Evolutionary conservation across 108 stramenopile genomes (phyloP).

Genomic region (Pseudonitzschia multiseries): DNA sequence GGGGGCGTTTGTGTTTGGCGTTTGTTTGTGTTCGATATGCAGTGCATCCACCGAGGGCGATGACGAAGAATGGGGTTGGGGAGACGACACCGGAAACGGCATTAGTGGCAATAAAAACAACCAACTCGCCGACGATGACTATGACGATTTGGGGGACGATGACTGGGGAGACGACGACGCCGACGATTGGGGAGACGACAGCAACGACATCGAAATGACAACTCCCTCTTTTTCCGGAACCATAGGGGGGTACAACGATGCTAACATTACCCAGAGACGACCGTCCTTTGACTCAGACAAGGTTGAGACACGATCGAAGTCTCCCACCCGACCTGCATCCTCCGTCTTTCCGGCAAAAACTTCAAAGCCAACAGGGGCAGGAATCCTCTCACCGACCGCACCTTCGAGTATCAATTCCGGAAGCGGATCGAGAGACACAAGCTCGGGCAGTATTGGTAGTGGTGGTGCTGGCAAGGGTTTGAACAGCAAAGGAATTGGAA

Average conservation of each 20-base stretch:
- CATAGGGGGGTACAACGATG: not conserved
- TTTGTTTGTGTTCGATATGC: too few relatives aligned
- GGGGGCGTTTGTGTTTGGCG: too few relatives aligned
- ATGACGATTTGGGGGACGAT: conserved; percentile 28
- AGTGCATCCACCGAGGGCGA: not conserved
- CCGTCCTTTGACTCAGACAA: conserved; percentile 3
- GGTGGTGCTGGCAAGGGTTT: not conserved
- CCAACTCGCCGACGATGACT: too few relatives aligned
- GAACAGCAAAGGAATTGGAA: too few relatives aligned
- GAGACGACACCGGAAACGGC: not conserved
- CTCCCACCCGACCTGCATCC: not conserved
- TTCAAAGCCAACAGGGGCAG: not conserved
- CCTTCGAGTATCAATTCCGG: too few relatives aligned
- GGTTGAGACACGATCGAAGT: not conserved
- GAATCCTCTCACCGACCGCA: too few relatives aligned
- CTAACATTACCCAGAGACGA: not conserved
- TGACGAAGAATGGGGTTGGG: conserved; percentile 1
- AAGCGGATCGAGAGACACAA: not conserved
- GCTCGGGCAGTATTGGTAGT: not conserved
- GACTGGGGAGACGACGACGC: conserved; percentile 59
- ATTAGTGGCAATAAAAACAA: too few relatives aligned
- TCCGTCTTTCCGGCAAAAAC: not conserved
- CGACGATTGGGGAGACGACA: conserved; percentile 49
- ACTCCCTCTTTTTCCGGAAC: not conserved
- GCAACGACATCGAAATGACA: conserved; percentile 6